phyloP scores from a whole-genome alignment of 2,329 filamentous ascomycete genomes.

The Colletotrichum melonis region DNA sequence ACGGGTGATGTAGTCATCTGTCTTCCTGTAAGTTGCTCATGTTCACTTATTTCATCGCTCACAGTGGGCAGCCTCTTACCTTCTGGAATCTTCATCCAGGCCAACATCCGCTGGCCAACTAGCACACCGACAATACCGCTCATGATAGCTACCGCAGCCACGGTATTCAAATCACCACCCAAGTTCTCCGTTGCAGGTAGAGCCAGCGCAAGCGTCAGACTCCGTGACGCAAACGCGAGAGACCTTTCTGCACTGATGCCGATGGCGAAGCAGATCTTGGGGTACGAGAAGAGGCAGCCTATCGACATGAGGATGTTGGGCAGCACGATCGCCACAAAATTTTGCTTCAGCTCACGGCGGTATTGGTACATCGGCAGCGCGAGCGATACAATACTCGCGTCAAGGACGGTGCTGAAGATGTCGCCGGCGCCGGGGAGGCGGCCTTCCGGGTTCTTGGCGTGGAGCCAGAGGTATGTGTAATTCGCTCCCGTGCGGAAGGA shows the following conservation, averaged over 20 bases:
- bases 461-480: slow-evolving; percentile 64
- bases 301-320: slow-evolving; percentile 64
- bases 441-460: slow-evolving; percentile 37
- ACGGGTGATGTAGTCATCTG: slow-evolving; percentile 72
- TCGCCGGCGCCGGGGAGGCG: slow-evolving; percentile 66
- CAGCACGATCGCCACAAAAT: slow-evolving; percentile 65
- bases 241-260: slow-evolving; percentile 64
- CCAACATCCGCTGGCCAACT: slow-evolving; percentile 61
- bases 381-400: slow-evolving; percentile 68
- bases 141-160: slow-evolving; percentile 68
- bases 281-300: slow-evolving; percentile 67
- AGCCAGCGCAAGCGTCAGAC: slow-evolving; percentile 70
- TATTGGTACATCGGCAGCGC: slow-evolving; percentile 72
- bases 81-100: slow-evolving; percentile 63
- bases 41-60: not conserved
- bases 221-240: slow-evolving; percentile 67
- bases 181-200: slow-evolving; percentile 67
- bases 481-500: slow-evolving; percentile 64
- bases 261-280: slow-evolving; percentile 62
- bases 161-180: slow-evolving; percentile 66
- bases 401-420: slow-evolving; percentile 64
- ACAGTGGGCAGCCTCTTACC: slow-evolving; percentile 45
- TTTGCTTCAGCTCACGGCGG: slow-evolving; percentile 63
- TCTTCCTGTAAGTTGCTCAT: not conserved
- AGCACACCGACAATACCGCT: slow-evolving; percentile 70